Evolutionary conservation across 75 land plant genomes (phyloP).

Genomic region (Pinus taeda): DNA sequence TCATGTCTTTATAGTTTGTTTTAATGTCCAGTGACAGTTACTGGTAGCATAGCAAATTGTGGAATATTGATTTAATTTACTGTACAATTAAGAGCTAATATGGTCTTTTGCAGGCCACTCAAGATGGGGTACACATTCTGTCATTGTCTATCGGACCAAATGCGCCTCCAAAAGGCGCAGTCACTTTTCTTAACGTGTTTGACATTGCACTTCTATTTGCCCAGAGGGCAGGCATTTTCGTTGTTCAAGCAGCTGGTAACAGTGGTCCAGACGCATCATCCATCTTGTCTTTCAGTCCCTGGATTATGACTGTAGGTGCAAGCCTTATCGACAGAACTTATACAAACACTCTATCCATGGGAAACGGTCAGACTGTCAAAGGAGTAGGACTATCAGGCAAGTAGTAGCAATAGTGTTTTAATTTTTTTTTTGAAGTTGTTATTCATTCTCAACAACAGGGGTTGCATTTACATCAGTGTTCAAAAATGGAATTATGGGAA

Average conservation of each 20-base stretch:
- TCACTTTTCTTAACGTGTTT: slow-evolving; percentile 55
- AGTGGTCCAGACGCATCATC: slow-evolving; percentile 53
- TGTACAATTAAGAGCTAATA: neutral
- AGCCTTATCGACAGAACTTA: slow-evolving; percentile 51
- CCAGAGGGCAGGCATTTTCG: slow-evolving; percentile 66
- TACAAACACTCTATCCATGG: slow-evolving; percentile 39
- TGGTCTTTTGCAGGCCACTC: slow-evolving; percentile 42
- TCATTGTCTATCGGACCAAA: slow-evolving; percentile 77
- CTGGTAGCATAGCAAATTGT: too few relatives aligned
- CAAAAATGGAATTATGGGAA: too few relatives aligned
- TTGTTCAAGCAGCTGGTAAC: slow-evolving; percentile 85
- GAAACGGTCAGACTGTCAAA: slow-evolving; percentile 33
- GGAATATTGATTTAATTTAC: too few relatives aligned
- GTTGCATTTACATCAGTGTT: too few relatives aligned
- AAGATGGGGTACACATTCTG: slow-evolving; percentile 78
- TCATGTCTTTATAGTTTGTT: too few relatives aligned
- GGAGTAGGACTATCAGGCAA: slow-evolving; percentile 79
- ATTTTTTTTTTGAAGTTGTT: too few relatives aligned
- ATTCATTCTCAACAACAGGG: too few relatives aligned
- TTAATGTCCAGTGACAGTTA: too few relatives aligned
- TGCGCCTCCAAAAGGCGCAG: slow-evolving; percentile 49
- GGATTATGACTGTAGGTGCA: slow-evolving; percentile 69
- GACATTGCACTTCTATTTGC: slow-evolving; percentile 68
- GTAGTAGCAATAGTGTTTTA: neutral
- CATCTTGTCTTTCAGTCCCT: slow-evolving; percentile 79